Conservation (phyloP, 805 yeast genomes). For the Candida ortonii region DNA sequence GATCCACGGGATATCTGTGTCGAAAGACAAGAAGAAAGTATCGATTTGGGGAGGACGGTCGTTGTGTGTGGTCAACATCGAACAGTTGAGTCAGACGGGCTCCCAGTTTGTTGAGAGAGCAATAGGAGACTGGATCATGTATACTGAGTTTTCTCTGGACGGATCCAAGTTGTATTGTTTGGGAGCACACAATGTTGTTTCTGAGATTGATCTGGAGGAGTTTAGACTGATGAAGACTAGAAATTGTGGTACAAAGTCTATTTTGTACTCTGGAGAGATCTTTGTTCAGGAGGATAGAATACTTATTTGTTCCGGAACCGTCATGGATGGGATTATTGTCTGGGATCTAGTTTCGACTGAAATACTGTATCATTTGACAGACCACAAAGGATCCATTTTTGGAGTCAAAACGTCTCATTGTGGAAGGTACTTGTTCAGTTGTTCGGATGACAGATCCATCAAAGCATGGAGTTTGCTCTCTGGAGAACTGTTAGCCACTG, state of each 20-base stretch:
- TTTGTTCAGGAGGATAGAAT: slow-evolving; percentile 43
- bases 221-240: slow-evolving; percentile 30
- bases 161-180: slow-evolving; percentile 47
- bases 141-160: slow-evolving; percentile 48
- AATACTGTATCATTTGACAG: slow-evolving; percentile 54
- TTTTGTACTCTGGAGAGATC: slow-evolving; percentile 83
- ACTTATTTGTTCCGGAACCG: slow-evolving; percentile 85
- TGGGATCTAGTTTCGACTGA: slow-evolving; percentile 57
- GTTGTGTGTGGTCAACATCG: slow-evolving; percentile 41
- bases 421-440: slow-evolving; percentile 61
- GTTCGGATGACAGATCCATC: slow-evolving; percentile 93
- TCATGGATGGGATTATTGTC: slow-evolving; percentile 78
- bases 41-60: slow-evolving; percentile 72
- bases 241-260: slow-evolving; percentile 68
- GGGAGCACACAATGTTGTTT: slow-evolving; percentile 76
- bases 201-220: slow-evolving; percentile 33
- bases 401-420: slow-evolving; percentile 61
- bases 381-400: slow-evolving; percentile 92
- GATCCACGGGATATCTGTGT: slow-evolving; percentile 69
- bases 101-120: slow-evolving; percentile 41
- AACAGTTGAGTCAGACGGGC: slow-evolving; percentile 25
- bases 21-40: slow-evolving; percentile 30
- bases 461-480: slow-evolving; percentile 63
- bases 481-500: slow-evolving; percentile 65
- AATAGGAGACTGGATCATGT: slow-evolving; percentile 77